Evolutionary conservation across 1,139 yeast species (phyloP).

Genomic region (Wickerhamomyces sp.): DNA sequence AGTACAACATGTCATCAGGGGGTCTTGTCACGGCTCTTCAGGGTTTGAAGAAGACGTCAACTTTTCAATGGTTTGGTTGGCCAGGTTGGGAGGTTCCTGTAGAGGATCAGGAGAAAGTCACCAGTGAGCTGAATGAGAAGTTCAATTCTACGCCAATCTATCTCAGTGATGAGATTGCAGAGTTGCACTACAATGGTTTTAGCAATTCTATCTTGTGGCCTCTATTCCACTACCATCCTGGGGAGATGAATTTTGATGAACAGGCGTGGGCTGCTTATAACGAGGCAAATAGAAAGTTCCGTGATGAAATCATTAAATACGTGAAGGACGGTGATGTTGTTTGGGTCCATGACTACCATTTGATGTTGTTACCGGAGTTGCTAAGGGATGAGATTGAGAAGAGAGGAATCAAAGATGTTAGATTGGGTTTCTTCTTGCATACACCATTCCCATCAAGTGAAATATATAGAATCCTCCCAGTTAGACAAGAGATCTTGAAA

Average conservation of each 20-base stretch:
- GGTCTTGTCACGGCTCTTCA: slow-evolving; percentile 95
- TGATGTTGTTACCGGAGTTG: slow-evolving; percentile 93
- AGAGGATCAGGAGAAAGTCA: slow-evolving; percentile 64
- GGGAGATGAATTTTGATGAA: slow-evolving; percentile 98
- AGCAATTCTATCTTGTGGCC: slow-evolving; percentile 95
- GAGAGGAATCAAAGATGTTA: slow-evolving; percentile 44
- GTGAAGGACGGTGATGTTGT: slow-evolving; percentile 82
- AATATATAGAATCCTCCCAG: slow-evolving; percentile 92
- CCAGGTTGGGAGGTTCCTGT: slow-evolving; percentile 87
- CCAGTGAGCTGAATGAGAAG: slow-evolving; percentile 62
- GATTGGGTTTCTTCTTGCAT: slow-evolving; percentile 90
- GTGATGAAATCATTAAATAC: slow-evolving; percentile 63
- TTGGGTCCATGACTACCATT: slow-evolving; percentile 97
- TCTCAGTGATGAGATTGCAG: slow-evolving; percentile 84
- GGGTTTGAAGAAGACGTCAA: slow-evolving; percentile 78
- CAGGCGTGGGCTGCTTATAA: slow-evolving; percentile 97
- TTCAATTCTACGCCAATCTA: slow-evolving; percentile 91
- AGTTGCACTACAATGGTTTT: slow-evolving; percentile 94
- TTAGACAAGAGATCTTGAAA: slow-evolving; percentile 81
- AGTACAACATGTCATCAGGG: slow-evolving; percentile 89
- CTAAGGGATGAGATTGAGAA: slow-evolving; percentile 58
- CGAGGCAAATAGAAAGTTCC: slow-evolving; percentile 85
- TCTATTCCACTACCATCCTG: slow-evolving; percentile 96
- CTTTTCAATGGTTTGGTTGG: slow-evolving; percentile 99
- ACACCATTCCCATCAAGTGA: slow-evolving; percentile 98